phyloP scores from a whole-genome alignment of 768 basidiomycete species.

The Phylloporus arenicola region DNA sequence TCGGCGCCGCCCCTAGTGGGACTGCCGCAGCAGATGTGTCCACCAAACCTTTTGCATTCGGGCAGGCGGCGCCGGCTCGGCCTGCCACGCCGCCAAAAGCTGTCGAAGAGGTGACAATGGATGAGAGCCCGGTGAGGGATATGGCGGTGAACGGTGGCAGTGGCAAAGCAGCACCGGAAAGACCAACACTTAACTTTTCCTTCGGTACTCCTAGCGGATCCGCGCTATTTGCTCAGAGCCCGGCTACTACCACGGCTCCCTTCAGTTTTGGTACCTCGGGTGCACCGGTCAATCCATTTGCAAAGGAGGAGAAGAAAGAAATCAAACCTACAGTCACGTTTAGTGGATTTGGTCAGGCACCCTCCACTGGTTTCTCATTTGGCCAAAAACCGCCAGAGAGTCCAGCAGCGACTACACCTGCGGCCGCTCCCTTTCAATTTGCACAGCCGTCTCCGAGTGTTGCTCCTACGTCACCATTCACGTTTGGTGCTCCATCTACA shows the following conservation, averaged over 20 bases:
- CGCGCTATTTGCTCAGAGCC: slow-evolving; percentile 33
- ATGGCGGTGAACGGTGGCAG: slow-evolving; percentile 38
- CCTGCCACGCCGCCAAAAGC: slow-evolving; percentile 63
- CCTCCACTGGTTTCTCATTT: slow-evolving; percentile 43
- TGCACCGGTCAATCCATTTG: slow-evolving; percentile 42
- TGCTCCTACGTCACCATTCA: slow-evolving; percentile 37
- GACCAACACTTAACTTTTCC: slow-evolving; percentile 43
- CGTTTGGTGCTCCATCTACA: slow-evolving; percentile 39
- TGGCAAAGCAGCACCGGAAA: slow-evolving; percentile 34
- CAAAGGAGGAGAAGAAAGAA: slow-evolving; percentile 42
- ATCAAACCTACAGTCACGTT: slow-evolving; percentile 40
- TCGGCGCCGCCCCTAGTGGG: slow-evolving; percentile 37
- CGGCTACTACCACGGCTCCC: slow-evolving; percentile 27
- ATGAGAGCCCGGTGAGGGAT: slow-evolving; percentile 73
- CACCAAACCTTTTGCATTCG: slow-evolving; percentile 53
- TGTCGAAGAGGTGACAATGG: slow-evolving; percentile 71
- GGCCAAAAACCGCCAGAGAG: slow-evolving; percentile 38
- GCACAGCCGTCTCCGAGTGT: slow-evolving; percentile 34
- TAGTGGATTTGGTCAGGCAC: slow-evolving; percentile 42
- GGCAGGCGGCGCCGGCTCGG: slow-evolving; percentile 36
- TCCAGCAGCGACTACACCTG: slow-evolving; percentile 36
- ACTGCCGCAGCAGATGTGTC: slow-evolving; percentile 39
- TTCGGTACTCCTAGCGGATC: slow-evolving; percentile 39
- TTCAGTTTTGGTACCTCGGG: slow-evolving; percentile 32
- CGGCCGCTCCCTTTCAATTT: slow-evolving; percentile 46